Conservation (phyloP, 2,329 filamentous ascomycete species). For the Cyphellophora europaea region DNA sequence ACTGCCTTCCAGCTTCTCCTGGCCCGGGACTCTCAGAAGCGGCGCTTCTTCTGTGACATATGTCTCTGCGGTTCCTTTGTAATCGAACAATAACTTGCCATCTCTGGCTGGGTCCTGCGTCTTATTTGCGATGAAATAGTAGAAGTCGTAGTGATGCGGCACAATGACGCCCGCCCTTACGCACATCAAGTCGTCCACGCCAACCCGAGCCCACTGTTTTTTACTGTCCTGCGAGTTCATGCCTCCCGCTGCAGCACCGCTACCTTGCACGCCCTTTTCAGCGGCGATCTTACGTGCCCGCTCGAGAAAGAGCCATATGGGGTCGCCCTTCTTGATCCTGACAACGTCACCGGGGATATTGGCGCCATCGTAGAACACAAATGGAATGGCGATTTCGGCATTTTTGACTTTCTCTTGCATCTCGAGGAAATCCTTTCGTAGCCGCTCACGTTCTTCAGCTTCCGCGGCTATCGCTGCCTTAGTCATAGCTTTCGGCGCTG, state of each 20-base stretch:
- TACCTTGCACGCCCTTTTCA: constrained; percentile 63
- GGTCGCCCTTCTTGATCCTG: constrained; percentile 85
- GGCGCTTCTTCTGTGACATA: constrained; percentile 25
- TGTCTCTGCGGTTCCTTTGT: constrained; percentile 39
- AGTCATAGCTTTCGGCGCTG: constrained; percentile 63
- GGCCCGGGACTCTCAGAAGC: constrained; percentile 33
- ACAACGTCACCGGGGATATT: constrained; percentile 78
- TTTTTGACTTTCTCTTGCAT: constrained; percentile 81
- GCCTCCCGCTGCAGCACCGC: constrained; percentile 29
- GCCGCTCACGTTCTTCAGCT: constrained; percentile 62
- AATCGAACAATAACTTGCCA: constrained; percentile 72
- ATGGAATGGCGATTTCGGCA: constrained; percentile 83
- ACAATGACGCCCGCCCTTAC: constrained; percentile 86
- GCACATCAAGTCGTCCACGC: constrained; percentile 91
- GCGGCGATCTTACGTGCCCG: constrained; percentile 84
- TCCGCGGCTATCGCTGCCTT: constrained; percentile 71
- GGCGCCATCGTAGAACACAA: constrained; percentile 94
- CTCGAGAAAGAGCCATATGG: constrained; percentile 87
- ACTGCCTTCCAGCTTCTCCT: constrained; percentile 61
- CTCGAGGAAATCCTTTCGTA: constrained; percentile 70
- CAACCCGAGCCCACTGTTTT: constrained; percentile 77
- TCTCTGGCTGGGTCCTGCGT: constrained; percentile 58
- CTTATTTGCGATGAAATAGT: constrained; percentile 85
- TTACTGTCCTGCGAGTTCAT: constrained; percentile 32
- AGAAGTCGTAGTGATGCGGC: constrained; percentile 95